A percentile compares a stretch with the other conserved stretches of the same genome.
These are phyloP conservation scores for Candida xyloterini DNA, from an alignment of 805 yeast species.

Conservation along the genomic window DNA sequence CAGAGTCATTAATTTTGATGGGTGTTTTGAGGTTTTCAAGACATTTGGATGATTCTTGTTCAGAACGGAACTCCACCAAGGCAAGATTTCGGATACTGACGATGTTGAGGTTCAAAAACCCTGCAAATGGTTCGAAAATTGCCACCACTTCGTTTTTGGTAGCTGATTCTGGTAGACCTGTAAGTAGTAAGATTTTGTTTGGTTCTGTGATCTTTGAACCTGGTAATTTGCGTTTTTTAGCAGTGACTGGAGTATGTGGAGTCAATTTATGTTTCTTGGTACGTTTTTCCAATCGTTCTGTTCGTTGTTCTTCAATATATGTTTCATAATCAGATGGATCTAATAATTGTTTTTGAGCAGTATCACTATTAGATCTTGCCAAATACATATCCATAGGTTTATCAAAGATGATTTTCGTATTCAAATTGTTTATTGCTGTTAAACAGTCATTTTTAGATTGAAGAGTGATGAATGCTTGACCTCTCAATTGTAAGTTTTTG, in stretches of 20 bases:
- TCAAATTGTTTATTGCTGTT: conserved; percentile 42
- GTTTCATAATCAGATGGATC: conserved; percentile 20
- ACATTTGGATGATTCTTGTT: conserved; percentile 42
- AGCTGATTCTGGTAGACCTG: conserved; percentile 51
- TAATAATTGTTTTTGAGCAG: conserved; percentile 13
- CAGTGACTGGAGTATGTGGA: conserved; percentile 14
- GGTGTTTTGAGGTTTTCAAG: conserved; percentile 21
- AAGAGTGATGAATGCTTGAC: conserved; percentile 79
- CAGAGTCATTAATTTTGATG: conserved; percentile 17
- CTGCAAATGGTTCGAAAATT: conserved; percentile 49
- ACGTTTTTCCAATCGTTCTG: conserved; percentile 23
- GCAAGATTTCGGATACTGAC: conserved; percentile 71
- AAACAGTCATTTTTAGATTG: conserved; percentile 40
- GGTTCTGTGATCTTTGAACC: conserved; percentile 46
- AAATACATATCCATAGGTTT: conserved; percentile 45
- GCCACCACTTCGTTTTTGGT: conserved; percentile 40
- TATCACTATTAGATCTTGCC: conserved; percentile 47
- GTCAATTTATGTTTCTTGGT: conserved; percentile 22
- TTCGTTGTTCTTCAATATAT: conserved; percentile 17
- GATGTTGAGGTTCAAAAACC: conserved; percentile 64
- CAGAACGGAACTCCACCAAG: conserved; percentile 72
- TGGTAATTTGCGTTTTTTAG: conserved; percentile 15
- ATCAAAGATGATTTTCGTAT: conserved; percentile 42
- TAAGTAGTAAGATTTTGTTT: conserved; percentile 64
- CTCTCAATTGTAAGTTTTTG: conserved; percentile 62